Evolutionary conservation across 768 basidiomycete genomes (phyloP).

Genomic region (Tricholoma terreum): DNA sequence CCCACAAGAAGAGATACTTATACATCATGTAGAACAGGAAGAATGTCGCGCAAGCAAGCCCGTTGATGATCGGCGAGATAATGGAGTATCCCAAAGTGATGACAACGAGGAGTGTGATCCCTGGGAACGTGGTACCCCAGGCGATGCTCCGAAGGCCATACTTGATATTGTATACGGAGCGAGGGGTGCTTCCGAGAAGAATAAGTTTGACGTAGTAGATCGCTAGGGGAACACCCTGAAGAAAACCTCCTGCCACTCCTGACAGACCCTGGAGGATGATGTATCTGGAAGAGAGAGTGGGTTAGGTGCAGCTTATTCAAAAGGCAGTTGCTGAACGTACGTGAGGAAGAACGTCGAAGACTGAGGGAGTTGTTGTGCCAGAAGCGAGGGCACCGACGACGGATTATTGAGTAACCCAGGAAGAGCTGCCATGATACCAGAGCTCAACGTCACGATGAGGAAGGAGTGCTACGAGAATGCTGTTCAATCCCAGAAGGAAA

Average conservation of each 20-base stretch:
- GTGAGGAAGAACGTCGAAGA: slow-evolving; percentile 93
- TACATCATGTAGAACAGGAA: slow-evolving; percentile 79
- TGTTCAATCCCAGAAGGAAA: background rate
- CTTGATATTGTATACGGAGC: background rate
- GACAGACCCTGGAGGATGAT: slow-evolving; percentile 79
- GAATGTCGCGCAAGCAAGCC: slow-evolving; percentile 80
- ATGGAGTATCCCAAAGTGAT: slow-evolving; percentile 76
- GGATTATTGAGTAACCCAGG: slow-evolving; percentile 64
- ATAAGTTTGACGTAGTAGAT: slow-evolving; percentile 91
- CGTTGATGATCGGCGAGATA: slow-evolving; percentile 93
- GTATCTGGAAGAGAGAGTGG: slow-evolving; percentile 37
- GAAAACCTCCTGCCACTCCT: slow-evolving; percentile 75
- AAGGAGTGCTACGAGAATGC: slow-evolving; percentile 73
- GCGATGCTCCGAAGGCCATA: slow-evolving; percentile 35
- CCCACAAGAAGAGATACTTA: slow-evolving; percentile 86
- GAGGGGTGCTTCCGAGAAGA: slow-evolving; percentile 29
- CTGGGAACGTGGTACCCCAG: slow-evolving; percentile 78
- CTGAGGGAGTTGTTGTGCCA: slow-evolving; percentile 77
- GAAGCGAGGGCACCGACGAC: slow-evolving; percentile 57
- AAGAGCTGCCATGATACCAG: slow-evolving; percentile 78
- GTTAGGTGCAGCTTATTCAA: background rate
- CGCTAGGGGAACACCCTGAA: slow-evolving; percentile 69
- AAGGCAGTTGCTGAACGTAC: slow-evolving; percentile 31
- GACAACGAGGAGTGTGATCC: slow-evolving; percentile 63
- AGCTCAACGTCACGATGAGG: slow-evolving; percentile 81